phyloP scores from a whole-genome alignment of 805 yeast genomes.

The Candida wancherniae region DNA sequence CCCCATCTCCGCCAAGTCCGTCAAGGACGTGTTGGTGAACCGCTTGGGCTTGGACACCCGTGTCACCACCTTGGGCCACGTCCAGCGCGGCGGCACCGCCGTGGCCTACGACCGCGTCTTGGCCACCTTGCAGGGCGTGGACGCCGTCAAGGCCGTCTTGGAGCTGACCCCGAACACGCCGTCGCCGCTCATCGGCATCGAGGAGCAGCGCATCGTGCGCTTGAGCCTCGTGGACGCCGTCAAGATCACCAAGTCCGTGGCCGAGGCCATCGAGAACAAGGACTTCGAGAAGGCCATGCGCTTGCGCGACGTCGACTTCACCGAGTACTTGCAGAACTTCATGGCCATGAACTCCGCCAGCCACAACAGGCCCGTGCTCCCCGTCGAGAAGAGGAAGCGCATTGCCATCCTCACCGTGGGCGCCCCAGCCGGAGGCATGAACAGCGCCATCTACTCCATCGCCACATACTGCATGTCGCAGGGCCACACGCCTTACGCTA shows the following conservation, averaged over 20 bases:
- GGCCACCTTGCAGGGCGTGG: slow-evolving; percentile 79
- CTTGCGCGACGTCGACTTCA: slow-evolving; percentile 66
- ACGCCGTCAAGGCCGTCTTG: slow-evolving; percentile 71
- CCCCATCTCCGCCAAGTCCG: slow-evolving; percentile 63
- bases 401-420: slow-evolving; percentile 90
- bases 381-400: slow-evolving; percentile 54
- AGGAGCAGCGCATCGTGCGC: slow-evolving; percentile 65
- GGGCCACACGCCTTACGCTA: slow-evolving; percentile 89
- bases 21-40: slow-evolving; percentile 58
- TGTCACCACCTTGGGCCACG: slow-evolving; percentile 74
- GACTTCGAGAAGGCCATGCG: slow-evolving; percentile 68
- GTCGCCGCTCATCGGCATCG: slow-evolving; percentile 72
- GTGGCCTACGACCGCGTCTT: slow-evolving; percentile 68
- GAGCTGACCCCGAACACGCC: slow-evolving; percentile 67
- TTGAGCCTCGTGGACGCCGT: slow-evolving; percentile 72
- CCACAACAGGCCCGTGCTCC: slow-evolving; percentile 41
- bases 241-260: slow-evolving; percentile 63
- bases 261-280: slow-evolving; percentile 58
- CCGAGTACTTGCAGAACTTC: slow-evolving; percentile 58
- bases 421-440: slow-evolving; percentile 97
- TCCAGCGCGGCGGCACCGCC: slow-evolving; percentile 80
- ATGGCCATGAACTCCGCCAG: slow-evolving; percentile 43
- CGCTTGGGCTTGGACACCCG: slow-evolving; percentile 68
- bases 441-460: slow-evolving; percentile 87
- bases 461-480: slow-evolving; percentile 81